Base-by-base conservation (phyloP, 2,329 filamentous ascomycete genomes). In the Fusarium citri region DNA sequence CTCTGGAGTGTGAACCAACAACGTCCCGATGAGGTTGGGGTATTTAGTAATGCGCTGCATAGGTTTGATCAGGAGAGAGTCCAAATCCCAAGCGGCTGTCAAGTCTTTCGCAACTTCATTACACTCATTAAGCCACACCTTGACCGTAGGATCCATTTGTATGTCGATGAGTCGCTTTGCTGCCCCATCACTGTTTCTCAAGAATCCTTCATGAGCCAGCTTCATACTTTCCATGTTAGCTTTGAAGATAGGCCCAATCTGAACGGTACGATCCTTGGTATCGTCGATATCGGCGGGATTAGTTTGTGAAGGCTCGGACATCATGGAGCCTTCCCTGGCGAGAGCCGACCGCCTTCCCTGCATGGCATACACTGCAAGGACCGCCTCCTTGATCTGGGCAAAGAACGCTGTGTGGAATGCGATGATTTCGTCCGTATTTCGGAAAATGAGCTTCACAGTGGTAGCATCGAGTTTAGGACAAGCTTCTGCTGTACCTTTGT, bases 41-140 rank as follows among this genome's bases (percentile, higher is more conserved):
- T 98, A 99, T 76, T 98, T 98, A 34, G 95, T 91, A 67, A 98
- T 91, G 49, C 96, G 89, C 80, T 99, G 96, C 79, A 97, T 94
- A 3, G 96, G 96, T 80, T 99, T 99, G 77, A 99, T 95, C 22
- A 99, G 87, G n/a, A 99, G 85, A 1, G 96, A 97, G 79, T 98
- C 94, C 65, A 99, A 81, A 79, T 97, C 93, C 96, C 96, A 99
- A 1, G 96, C 95, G 26, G 91, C 89, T 0, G 96, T 99, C 68
- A 99, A 86, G 77, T 98, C 96, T 73, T 94, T 92, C 15, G 95
- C 94, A 76, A 95, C 94, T 73, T 94, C 90, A 76, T 96, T 94
- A 80, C 96, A 99, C 79, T 98, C 95, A 62, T 91, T 91, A 50
- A 98, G 85, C 96, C 96, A 99, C 53, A 97, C 91, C 85, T 82